These are phyloP conservation scores for Colletotrichum godetiae DNA, from an alignment of 2,329 filamentous ascomycete species.

Conservation along the genomic window DNA sequence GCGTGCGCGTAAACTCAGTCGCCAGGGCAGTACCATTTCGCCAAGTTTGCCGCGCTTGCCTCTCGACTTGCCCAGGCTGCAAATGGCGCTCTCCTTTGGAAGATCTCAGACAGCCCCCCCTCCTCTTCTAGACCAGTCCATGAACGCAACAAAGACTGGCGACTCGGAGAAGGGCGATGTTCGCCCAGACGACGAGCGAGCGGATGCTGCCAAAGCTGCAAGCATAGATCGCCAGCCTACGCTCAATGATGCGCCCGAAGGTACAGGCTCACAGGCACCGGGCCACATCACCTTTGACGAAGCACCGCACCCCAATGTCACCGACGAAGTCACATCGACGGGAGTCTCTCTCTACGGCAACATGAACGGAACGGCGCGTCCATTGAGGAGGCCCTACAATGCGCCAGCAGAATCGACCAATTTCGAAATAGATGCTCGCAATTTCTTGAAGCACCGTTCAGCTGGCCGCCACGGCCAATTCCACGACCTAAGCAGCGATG, in stretches of 20 bases:
- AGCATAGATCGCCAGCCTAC: neutral
- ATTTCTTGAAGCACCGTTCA: constrained; percentile 49
- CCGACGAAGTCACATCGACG: neutral
- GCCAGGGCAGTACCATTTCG: constrained; percentile 39
- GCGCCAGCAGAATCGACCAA: constrained; percentile 50
- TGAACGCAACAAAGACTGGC: neutral
- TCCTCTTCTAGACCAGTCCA: neutral
- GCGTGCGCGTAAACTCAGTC: constrained; percentile 45
- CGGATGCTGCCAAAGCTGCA: neutral
- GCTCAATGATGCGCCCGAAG: neutral
- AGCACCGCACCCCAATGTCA: neutral
- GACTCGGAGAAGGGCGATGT: neutral
- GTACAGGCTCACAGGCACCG: neutral
- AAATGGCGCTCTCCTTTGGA: neutral
- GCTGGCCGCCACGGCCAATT: constrained; percentile 66
- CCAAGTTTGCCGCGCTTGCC: constrained; percentile 36
- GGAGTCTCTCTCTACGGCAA: neutral
- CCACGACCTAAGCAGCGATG: constrained; percentile 61
- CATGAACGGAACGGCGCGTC: neutral
- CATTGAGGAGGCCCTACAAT: neutral
- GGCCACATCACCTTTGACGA: neutral
- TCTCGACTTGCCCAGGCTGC: constrained; percentile 39
- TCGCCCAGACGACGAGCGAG: neutral
- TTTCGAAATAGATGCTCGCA: neutral
- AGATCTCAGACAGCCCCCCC: neutral